phyloP scores from a whole-genome alignment of 768 basidiomycete species.

The Agaricus blazei region DNA sequence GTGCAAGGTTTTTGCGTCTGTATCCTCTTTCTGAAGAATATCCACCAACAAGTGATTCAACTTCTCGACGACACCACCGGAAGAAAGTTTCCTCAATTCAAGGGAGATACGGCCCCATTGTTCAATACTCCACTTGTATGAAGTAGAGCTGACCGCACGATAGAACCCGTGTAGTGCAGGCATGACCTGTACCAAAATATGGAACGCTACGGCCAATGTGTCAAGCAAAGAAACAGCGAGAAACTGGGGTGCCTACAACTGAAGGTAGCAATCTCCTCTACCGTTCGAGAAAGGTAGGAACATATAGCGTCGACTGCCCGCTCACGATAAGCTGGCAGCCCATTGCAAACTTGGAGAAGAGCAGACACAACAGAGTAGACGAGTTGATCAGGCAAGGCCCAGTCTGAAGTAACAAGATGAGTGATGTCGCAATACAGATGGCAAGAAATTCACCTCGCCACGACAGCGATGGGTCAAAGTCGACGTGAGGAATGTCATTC shows the following conservation, averaged over 20 bases:
- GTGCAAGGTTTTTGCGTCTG: constrained; percentile 41
- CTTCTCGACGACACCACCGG: constrained; percentile 60
- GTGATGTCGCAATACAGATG: not conserved
- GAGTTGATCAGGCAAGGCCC: constrained; percentile 84
- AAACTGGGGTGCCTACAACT: constrained; percentile 38
- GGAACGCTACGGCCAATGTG: constrained; percentile 43
- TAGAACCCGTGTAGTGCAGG: constrained; percentile 86
- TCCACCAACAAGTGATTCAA: constrained; percentile 68
- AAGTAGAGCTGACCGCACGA: constrained; percentile 76
- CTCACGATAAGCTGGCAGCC: constrained; percentile 43
- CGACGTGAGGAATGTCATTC: constrained; percentile 64
- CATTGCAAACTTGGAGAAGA: constrained; percentile 58
- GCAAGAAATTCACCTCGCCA: constrained; percentile 62
- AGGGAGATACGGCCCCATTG: constrained; percentile 60
- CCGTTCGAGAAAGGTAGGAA: constrained; percentile 51
- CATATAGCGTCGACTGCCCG: constrained; percentile 56
- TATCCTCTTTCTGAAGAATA: constrained; percentile 50
- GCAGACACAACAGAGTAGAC: constrained; percentile 77
- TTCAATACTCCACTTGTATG: constrained; percentile 64
- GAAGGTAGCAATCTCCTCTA: constrained; percentile 48
- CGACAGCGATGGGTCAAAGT: constrained; percentile 73
- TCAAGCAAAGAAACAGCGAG: not conserved
- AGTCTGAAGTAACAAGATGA: constrained; percentile 44
- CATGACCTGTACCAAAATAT: constrained; percentile 67
- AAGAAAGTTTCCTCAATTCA: constrained; percentile 56